phyloP scores from a whole-genome alignment of 2,329 filamentous ascomycete species.

The Coniella lustricola region DNA sequence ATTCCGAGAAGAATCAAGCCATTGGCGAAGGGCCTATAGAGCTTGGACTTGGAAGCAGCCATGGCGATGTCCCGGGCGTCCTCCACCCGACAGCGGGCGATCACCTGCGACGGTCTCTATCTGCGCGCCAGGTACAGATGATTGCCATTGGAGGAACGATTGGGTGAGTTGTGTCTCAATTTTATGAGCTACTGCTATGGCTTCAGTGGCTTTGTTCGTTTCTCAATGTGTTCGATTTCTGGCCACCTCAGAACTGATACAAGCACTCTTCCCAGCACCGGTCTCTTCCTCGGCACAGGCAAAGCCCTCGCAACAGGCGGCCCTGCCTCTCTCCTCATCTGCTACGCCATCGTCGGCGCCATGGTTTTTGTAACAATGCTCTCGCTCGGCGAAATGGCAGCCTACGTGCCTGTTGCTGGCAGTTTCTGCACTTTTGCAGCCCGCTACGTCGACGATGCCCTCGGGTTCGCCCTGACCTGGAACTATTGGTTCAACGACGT shows the following conservation, averaged over 20 bases:
- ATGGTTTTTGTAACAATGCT: constrained; percentile 56
- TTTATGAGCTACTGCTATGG: no score
- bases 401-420: constrained; percentile 47
- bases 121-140: constrained; percentile 60
- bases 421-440: constrained; percentile 49
- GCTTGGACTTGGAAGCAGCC: background rate
- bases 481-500: constrained; percentile 64
- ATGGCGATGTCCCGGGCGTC: background rate
- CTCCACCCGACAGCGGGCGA: constrained; percentile 24
- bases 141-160: constrained; percentile 56
- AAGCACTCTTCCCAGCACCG: constrained; percentile 36
- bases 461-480: constrained; percentile 49
- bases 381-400: constrained; percentile 53
- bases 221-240: no score
- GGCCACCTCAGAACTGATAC: background rate
- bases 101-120: constrained; percentile 46
- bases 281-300: constrained; percentile 56
- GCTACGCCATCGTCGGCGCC: constrained; percentile 48
- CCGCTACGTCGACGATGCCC: constrained; percentile 46
- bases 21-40: no score
- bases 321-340: constrained; percentile 51
- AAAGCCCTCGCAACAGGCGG: constrained; percentile 53
- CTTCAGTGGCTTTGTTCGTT: no score
- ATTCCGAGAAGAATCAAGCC: no score
- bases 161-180: no score